Evolutionary conservation across 257 asterid genomes (phyloP).

Genomic region (Leptodermis oblonga): DNA sequence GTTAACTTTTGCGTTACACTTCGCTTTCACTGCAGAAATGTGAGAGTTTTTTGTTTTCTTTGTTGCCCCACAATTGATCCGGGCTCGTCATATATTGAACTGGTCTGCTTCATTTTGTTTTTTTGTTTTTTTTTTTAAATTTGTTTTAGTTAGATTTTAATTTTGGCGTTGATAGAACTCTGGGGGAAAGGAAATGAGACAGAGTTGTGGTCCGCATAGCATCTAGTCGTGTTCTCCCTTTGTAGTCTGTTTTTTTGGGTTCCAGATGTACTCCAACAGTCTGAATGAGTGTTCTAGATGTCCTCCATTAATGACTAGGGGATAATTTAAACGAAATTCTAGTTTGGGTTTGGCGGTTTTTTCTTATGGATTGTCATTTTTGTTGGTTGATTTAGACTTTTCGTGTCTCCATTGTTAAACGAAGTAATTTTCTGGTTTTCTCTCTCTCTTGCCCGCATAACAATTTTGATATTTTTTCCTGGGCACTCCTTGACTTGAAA

Average conservation of each 20-base stretch:
- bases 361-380: constrained; percentile 14
- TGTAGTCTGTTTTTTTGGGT: background rate
- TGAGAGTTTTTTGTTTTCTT: background rate
- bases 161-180: constrained; percentile 4
- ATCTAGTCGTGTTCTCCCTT: background rate
- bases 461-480: background rate
- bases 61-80: constrained; percentile 11
- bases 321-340: constrained; percentile 19
- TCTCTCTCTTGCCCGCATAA: background rate
- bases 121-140: background rate
- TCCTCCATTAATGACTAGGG: constrained; percentile 4
- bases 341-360: constrained; percentile 4
- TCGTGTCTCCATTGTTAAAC: background rate
- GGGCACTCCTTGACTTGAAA: constrained; percentile 7
- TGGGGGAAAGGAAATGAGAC: background rate
- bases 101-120: background rate
- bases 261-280: background rate
- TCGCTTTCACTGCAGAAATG: background rate
- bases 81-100: background rate
- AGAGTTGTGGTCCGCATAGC: too few species aligned
- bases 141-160: constrained; percentile 1
- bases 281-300: constrained; percentile 5
- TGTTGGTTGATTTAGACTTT: constrained; percentile 10
- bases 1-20: constrained; percentile 10
- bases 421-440: background rate